phyloP scores from a whole-genome alignment of 1,139 yeast genomes.

The Kodamaea fungicola region DNA sequence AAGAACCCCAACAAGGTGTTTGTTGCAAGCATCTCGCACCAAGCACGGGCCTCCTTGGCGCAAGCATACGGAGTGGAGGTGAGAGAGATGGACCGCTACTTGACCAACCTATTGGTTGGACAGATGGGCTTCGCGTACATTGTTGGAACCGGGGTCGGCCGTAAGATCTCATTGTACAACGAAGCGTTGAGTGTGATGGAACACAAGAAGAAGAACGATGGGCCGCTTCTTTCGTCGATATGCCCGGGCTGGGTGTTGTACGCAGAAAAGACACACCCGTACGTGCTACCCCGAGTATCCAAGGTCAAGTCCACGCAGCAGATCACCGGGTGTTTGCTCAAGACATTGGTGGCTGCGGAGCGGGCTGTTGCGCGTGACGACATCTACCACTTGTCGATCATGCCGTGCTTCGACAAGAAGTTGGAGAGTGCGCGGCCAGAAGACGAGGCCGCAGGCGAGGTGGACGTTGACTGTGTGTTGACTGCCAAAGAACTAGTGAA shows the following conservation, averaged over 20 bases:
- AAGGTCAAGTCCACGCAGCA: constrained; percentile 88
- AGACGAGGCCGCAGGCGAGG: constrained; percentile 22
- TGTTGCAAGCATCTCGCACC: constrained; percentile 83
- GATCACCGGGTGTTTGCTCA: constrained; percentile 77
- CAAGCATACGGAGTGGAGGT: constrained; percentile 57
- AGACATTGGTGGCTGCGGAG: constrained; percentile 49
- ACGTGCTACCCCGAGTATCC: constrained; percentile 59
- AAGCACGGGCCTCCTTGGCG: constrained; percentile 79
- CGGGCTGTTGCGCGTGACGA: constrained; percentile 29
- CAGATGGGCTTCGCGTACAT: constrained; percentile 69
- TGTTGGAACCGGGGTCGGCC: constrained; percentile 82
- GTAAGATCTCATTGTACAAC: constrained; percentile 64
- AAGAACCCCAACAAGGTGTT: constrained; percentile 38
- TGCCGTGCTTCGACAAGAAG: constrained; percentile 98
- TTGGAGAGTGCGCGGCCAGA: constrained; percentile 91
- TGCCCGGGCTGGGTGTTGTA: constrained; percentile 98
- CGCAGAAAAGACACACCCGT: constrained; percentile 93
- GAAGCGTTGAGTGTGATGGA: constrained; percentile 50
- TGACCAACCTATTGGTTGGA: constrained; percentile 55
- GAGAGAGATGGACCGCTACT: constrained; percentile 55
- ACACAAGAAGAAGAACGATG: constrained; percentile 14
- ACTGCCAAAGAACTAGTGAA: constrained; percentile 87
- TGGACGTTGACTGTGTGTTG: constrained; percentile 89
- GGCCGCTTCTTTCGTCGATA: constrained; percentile 57
- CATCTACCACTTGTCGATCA: constrained; percentile 76